These are phyloP conservation scores for Metschnikowia peoriensis DNA, from an alignment of 805 yeast genomes.

Conservation along the genomic window DNA sequence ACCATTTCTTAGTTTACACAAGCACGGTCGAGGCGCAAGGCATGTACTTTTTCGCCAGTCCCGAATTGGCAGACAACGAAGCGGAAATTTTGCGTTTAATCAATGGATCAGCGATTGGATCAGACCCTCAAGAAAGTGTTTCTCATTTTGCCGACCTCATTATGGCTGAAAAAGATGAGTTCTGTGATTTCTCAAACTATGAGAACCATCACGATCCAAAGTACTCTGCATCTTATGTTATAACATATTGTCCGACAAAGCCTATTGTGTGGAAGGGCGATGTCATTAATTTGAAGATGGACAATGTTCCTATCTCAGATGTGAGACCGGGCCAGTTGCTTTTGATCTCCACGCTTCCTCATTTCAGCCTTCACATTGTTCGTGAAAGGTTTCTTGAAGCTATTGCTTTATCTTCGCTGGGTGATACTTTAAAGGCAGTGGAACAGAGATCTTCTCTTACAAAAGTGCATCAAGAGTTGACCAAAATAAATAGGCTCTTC, in stretches of 20 bases:
- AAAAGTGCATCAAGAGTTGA: slow-evolving; percentile 70
- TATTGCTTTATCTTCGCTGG: slow-evolving; percentile 47
- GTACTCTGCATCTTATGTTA: slow-evolving; percentile 54
- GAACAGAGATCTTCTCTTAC: slow-evolving; percentile 71
- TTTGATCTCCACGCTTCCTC: slow-evolving; percentile 68
- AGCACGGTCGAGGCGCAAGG: slow-evolving; percentile 73
- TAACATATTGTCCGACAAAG: slow-evolving; percentile 74
- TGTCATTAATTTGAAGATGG: slow-evolving; percentile 54
- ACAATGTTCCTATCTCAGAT: slow-evolving; percentile 49
- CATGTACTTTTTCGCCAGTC: slow-evolving; percentile 75
- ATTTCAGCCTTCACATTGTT: slow-evolving; percentile 48
- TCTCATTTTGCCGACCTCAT: slow-evolving; percentile 29
- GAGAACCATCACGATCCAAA: slow-evolving; percentile 22
- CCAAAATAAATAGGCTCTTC: slow-evolving; percentile 61
- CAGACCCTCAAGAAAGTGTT: slow-evolving; percentile 27
- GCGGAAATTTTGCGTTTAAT: slow-evolving; percentile 38
- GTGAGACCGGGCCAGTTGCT: slow-evolving; percentile 67
- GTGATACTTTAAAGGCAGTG: slow-evolving; percentile 37
- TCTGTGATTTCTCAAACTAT: slow-evolving; percentile 9
- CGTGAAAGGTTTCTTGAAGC: slow-evolving; percentile 55
- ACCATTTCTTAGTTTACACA: slow-evolving; percentile 76
- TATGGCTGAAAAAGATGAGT: slow-evolving; percentile 3
- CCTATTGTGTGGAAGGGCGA: slow-evolving; percentile 92
- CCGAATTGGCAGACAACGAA: slow-evolving; percentile 44
- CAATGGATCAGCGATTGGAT: slow-evolving; percentile 40